Base-by-base conservation (phyloP, 495 filamentous ascomycete species). In the Penicillium flavigenum region DNA sequence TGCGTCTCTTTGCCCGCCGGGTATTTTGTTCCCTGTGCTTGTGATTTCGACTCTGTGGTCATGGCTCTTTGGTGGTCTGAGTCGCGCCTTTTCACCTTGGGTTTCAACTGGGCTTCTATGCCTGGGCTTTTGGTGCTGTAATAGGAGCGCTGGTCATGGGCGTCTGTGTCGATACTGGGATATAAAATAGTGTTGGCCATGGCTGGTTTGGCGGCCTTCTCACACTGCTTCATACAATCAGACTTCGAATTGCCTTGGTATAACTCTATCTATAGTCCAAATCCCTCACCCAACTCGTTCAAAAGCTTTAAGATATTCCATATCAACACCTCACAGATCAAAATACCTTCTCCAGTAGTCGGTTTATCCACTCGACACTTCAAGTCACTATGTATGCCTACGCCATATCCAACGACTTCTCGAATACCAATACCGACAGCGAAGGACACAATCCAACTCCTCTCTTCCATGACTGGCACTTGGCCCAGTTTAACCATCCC, bases 1-100 rank as follows among this genome's bases (percentile, higher is more conserved):
- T 38, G 19, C 38, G 16, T 39, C 41, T n/a, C 29, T 12, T 44
- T 61, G 12, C 47, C 47, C 43, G 22, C 4, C 36, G 24, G 39
- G 47, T 39, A 38, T 54, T 17, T 2, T 17, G 19, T 5, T 10
- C 49, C 20, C 19, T 46, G 9, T n/a, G 2, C 22, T 8, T 36
- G 32, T 9, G 14, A 2, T 14, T 19, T 31, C 14, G 7, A 36
- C 29, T n/a, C n/a, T 14, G 14, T 27, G 4, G 20, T 29, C 1
- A 10, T 20, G 4, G 31, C 9, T 34, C 31, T 36, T 31, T 51
- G 32, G 34, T 36, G 17, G 24, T 20, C 19, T 1, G 14, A 11
- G 22, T 29, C 17, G 12, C n/a, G 16, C 4, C 14, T 29, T 16
- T 19, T 47, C 4, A 47, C 8, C 1, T 10, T 22, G 24, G 24